These are phyloP conservation scores for Spathaspora passalidarum DNA, from an alignment of 805 yeast genomes.

Conservation along the genomic window DNA sequence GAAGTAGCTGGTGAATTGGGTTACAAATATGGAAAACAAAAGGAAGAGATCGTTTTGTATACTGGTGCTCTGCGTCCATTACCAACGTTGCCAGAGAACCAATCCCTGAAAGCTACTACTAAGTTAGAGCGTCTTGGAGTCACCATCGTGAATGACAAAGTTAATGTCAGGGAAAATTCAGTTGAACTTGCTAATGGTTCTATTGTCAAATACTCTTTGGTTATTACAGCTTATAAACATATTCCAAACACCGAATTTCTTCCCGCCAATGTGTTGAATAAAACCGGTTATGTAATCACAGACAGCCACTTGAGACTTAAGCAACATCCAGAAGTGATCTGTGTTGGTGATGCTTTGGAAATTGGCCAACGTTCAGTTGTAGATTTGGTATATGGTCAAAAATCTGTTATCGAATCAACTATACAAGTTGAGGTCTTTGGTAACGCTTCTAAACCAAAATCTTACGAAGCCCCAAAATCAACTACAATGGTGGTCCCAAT, in stretches of 20 bases:
- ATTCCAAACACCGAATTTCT: conserved; percentile 35
- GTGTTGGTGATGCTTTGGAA: conserved; percentile 33
- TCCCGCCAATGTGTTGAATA: conserved; percentile 19
- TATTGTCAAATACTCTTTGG: conserved; percentile 22
- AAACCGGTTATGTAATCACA: conserved; percentile 26
- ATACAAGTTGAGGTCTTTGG: conserved; percentile 12
- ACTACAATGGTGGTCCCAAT: conserved; percentile 26
- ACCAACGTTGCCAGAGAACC: not conserved
- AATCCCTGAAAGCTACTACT: conserved; percentile 13
- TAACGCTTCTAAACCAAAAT: conserved; percentile 8
- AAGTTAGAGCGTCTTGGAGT: conserved; percentile 18
- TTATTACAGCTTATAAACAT: conserved; percentile 22
- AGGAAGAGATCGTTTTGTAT: conserved; percentile 18
- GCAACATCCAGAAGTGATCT: conserved; percentile 25
- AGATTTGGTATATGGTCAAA: conserved; percentile 24
- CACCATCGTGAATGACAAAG: conserved; percentile 17
- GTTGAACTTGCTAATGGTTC: conserved; percentile 18
- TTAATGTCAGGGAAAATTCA: conserved; percentile 5
- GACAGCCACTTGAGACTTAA: conserved; percentile 24
- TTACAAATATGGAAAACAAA: conserved; percentile 10
- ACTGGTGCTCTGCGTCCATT: conserved; percentile 20
- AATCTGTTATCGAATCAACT: conserved; percentile 11
- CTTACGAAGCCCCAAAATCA: conserved; percentile 9
- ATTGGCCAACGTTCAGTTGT: conserved; percentile 20
- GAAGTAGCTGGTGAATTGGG: conserved; percentile 39